These are phyloP conservation scores for Fusarium falciforme DNA, from an alignment of 2,329 filamentous ascomycete species.

Conservation along the genomic window DNA sequence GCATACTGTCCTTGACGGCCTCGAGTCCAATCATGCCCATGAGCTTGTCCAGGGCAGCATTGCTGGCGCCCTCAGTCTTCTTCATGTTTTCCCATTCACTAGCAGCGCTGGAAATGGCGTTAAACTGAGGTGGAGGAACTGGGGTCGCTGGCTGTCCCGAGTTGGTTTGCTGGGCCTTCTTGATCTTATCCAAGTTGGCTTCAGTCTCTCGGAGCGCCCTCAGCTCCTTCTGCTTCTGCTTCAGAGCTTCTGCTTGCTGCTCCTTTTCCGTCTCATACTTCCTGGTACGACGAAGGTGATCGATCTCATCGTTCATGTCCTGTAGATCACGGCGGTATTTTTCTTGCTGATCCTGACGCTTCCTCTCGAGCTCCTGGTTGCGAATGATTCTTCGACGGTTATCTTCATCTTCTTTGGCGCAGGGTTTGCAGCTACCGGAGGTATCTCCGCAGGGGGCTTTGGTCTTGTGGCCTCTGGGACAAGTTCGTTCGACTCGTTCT, in stretches of 20 bases:
- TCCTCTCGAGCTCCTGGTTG: slow-evolving; percentile 63
- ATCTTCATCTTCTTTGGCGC: slow-evolving; percentile 61
- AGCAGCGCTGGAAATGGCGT: slow-evolving; percentile 43
- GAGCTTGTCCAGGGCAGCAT: slow-evolving; percentile 67
- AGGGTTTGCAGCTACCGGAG: slow-evolving; percentile 60
- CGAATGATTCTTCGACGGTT: slow-evolving; percentile 55
- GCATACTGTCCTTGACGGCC: slow-evolving; percentile 71
- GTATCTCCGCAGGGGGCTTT: slow-evolving; percentile 58
- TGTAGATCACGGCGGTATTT: slow-evolving; percentile 59
- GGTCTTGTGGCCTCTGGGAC: slow-evolving; percentile 62
- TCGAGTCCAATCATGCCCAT: slow-evolving; percentile 81
- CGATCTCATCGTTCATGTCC: slow-evolving; percentile 65
- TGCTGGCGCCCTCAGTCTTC: slow-evolving; percentile 59
- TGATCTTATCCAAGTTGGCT: slow-evolving; percentile 22
- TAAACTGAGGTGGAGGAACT: neutral
- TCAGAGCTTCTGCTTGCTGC: slow-evolving; percentile 56
- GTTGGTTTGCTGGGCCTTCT: slow-evolving; percentile 6
- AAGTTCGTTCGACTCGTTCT: slow-evolving; percentile 56
- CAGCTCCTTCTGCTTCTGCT: slow-evolving; percentile 61
- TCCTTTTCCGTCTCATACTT: slow-evolving; percentile 58
- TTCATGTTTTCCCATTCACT: slow-evolving; percentile 73
- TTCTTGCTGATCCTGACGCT: slow-evolving; percentile 56
- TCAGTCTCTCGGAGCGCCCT: slow-evolving; percentile 51
- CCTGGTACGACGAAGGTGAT: slow-evolving; percentile 56
- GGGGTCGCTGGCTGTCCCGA: neutral